phyloP scores from a whole-genome alignment of 1,284 basidiomycete genomes.

The Termitomyces sp. region DNA sequence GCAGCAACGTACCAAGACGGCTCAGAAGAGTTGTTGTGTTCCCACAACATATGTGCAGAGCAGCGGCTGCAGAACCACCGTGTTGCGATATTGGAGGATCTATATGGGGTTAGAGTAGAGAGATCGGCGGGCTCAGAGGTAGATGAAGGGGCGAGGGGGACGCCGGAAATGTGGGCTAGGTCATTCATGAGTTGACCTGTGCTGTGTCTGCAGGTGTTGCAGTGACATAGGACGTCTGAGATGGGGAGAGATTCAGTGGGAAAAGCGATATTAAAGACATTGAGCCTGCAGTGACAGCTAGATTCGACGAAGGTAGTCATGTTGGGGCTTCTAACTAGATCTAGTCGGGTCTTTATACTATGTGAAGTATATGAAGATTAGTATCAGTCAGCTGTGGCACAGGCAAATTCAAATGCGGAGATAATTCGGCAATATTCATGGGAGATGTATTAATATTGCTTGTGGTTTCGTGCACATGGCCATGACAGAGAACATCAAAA shows the following conservation, averaged over 20 bases:
- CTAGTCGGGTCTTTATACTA: too few species aligned
- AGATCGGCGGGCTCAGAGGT: conserved; percentile 16
- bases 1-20: conserved; percentile 17
- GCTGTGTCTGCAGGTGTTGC: conserved; percentile 23
- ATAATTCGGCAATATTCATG: too few species aligned
- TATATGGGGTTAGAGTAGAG: conserved; percentile 18
- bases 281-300: conserved; percentile 26
- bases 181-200: conserved; percentile 20
- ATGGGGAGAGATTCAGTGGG: conserved; percentile 20
- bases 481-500: too few species aligned
- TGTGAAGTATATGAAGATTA: too few species aligned
- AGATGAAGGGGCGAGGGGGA: conserved; percentile 14
- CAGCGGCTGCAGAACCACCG: conserved; percentile 24
- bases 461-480: too few species aligned
- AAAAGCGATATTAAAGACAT: conserved; percentile 25
- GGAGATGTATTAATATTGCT: too few species aligned
- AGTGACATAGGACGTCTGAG: conserved; percentile 20
- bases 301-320: conserved; percentile 24
- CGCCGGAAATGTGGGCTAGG: conserved; percentile 14
- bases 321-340: neutral
- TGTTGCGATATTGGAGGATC: conserved; percentile 12
- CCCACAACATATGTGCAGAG: conserved; percentile 22
- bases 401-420: too few species aligned
- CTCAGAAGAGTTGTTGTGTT: neutral
- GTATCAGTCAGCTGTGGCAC: too few species aligned